Conservation (phyloP, 352 stramenopile species). For the Phytophthora sansomeana region DNA sequence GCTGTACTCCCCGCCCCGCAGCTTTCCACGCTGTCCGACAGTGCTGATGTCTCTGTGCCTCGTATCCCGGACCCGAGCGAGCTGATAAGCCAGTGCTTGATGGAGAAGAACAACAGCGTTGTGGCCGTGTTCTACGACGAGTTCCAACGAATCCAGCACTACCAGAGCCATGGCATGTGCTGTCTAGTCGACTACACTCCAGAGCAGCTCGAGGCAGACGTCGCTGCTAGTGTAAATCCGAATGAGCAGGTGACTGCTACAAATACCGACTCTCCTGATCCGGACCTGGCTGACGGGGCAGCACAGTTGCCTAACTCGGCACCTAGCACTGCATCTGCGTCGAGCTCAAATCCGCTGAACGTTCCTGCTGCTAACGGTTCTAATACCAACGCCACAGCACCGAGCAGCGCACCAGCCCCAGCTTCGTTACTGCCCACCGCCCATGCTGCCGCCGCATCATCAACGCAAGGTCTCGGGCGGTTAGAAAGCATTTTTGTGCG, state of each 20-base stretch:
- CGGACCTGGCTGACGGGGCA: slow-evolving; percentile 16
- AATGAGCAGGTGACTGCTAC: slow-evolving; percentile 15
- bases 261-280: slow-evolving; percentile 6
- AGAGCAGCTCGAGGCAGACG: slow-evolving; percentile 38
- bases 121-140: slow-evolving; percentile 46
- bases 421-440: slow-evolving; percentile 17
- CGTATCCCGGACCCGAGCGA: slow-evolving; percentile 30
- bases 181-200: slow-evolving; percentile 43
- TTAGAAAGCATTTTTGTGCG: slow-evolving; percentile 89
- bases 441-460: slow-evolving; percentile 23
- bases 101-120: slow-evolving; percentile 49
- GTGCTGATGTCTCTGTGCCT: slow-evolving; percentile 21
- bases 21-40: slow-evolving; percentile 14
- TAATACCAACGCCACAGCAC: slow-evolving; percentile 23
- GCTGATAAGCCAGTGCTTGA: slow-evolving; percentile 43
- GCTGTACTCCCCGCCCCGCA: slow-evolving; percentile 16
- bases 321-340: slow-evolving; percentile 9
- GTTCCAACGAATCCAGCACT: slow-evolving; percentile 35
- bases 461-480: slow-evolving; percentile 61
- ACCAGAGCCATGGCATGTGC: slow-evolving; percentile 45
- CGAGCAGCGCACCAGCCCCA: slow-evolving; percentile 19
- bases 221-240: slow-evolving; percentile 18
- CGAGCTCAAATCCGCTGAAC: slow-evolving; percentile 22
- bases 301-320: slow-evolving; percentile 1
- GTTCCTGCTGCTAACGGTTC: slow-evolving; percentile 8